Evolutionary conservation across 495 filamentous ascomycete genomes (phyloP).

Genomic region (Bryoglossum gracile): DNA sequence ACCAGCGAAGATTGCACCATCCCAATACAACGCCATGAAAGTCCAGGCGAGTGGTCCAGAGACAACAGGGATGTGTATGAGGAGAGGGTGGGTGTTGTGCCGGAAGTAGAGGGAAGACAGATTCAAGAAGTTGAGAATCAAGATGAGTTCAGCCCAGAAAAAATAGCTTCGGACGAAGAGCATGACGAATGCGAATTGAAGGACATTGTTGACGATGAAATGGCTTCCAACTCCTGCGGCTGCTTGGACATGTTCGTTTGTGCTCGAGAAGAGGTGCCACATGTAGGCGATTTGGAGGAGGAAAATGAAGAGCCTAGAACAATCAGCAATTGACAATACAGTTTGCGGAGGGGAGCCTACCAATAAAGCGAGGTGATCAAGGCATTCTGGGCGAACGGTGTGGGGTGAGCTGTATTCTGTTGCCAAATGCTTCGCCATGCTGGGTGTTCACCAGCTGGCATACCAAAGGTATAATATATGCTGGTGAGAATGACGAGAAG

Average conservation of each 20-base stretch:
- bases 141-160: conserved; percentile 61
- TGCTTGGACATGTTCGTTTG: conserved; percentile 50
- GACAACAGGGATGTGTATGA: conserved; percentile 67
- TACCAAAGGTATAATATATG: conserved; percentile 60
- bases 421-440: conserved; percentile 52
- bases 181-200: conserved; percentile 70
- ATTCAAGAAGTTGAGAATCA: conserved; percentile 76
- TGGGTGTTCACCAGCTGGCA: conserved; percentile 50
- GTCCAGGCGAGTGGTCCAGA: conserved; percentile 78
- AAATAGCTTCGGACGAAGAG: conserved; percentile 73
- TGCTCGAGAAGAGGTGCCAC: conserved; percentile 63
- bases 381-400: conserved; percentile 68
- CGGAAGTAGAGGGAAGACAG: conserved; percentile 72
- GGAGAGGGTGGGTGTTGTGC: conserved; percentile 54
- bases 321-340: conserved; percentile 4
- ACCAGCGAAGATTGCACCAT: conserved; percentile 71
- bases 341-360: conserved; percentile 33
- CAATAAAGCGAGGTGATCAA: conserved; percentile 72
- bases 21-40: conserved; percentile 77
- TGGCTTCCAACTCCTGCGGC: conserved; percentile 73
- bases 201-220: conserved; percentile 79
- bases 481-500: conserved; percentile 57
- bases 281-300: conserved; percentile 69
- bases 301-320: conserved; percentile 60
- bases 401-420: conserved; percentile 54